Percentiles rank a stretch among this genome's conserved stretches.
Evolutionary conservation across 169 alveolate species (phyloP).

Genomic region (Cryptosporidium sp.): DNA sequence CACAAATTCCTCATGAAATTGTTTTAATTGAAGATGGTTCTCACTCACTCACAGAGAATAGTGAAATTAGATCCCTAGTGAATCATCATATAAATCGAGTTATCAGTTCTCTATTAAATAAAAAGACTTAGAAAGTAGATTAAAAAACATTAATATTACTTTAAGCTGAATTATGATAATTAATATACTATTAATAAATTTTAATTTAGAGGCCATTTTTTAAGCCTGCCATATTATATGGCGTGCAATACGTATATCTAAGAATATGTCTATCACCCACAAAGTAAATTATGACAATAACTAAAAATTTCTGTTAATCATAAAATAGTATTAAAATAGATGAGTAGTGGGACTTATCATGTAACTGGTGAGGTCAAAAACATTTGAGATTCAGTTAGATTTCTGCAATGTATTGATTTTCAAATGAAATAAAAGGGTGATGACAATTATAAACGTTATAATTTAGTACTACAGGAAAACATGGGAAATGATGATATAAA

Average conservation of each 20-base stretch:
- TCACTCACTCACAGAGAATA: constrained; percentile 63
- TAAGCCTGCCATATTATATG: constrained; percentile 2
- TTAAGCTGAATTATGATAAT: not conserved
- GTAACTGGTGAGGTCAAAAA: not conserved
- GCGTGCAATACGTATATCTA: constrained; percentile 57
- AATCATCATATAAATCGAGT: constrained; percentile 68
- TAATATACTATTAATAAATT: not conserved
- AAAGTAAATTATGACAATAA: constrained; percentile 27
- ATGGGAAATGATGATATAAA: constrained; percentile 31
- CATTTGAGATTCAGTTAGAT: not conserved
- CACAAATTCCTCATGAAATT: constrained; percentile 75
- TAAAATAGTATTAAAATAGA: not conserved
- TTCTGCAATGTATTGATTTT: not conserved
- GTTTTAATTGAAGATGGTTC: constrained; percentile 68
- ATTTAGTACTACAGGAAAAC: not conserved
- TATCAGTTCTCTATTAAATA: constrained; percentile 3
- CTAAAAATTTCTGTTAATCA: not conserved
- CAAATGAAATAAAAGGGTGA: not conserved
- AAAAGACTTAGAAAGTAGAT: not conserved
- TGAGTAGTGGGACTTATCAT: not conserved
- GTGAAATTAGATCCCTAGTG: constrained; percentile 57
- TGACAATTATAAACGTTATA: not conserved
- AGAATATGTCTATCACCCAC: constrained; percentile 72
- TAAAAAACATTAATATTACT: not conserved
- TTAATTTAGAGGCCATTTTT: not conserved